Evolutionary conservation across 106 monocot genomes (phyloP).

Genomic region (Phalaenopsis equestris): DNA sequence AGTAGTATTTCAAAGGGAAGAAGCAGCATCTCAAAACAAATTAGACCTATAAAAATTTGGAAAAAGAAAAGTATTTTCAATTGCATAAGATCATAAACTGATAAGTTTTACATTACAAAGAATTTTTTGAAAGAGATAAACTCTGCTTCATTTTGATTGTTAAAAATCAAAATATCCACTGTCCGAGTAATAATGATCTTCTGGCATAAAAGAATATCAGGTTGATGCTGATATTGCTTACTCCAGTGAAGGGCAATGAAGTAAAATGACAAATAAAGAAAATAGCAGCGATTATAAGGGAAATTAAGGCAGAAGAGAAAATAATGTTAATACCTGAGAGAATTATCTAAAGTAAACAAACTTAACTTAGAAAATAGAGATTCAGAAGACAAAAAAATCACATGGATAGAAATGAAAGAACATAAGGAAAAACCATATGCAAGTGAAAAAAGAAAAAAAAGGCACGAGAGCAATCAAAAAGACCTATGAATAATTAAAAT

Average conservation of each 20-base stretch:
- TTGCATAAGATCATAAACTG: not conserved
- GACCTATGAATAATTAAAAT: not conserved
- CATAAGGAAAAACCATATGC: not conserved
- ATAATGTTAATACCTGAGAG: not conserved
- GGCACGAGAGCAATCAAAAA: not conserved
- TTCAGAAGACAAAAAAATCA: not conserved
- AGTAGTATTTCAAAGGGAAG: not conserved
- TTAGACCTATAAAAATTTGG: not conserved
- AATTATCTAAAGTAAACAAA: not conserved
- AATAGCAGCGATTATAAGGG: not conserved
- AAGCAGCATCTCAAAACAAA: not conserved
- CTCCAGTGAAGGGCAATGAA: not conserved
- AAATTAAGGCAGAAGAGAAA: not conserved
- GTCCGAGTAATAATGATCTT: not conserved
- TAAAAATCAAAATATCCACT: not conserved
- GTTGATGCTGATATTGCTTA: not conserved
- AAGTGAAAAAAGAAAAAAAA: not conserved
- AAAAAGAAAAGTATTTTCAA: not conserved
- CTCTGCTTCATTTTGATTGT: not conserved
- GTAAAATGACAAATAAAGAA: not conserved
- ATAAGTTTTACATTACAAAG: not conserved
- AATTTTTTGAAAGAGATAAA: not conserved
- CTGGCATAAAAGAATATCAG: not conserved
- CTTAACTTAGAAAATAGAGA: not conserved
- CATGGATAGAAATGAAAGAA: not conserved